phyloP scores from a whole-genome alignment of 2,329 filamentous ascomycete genomes.

The Sarocladium oryzae region DNA sequence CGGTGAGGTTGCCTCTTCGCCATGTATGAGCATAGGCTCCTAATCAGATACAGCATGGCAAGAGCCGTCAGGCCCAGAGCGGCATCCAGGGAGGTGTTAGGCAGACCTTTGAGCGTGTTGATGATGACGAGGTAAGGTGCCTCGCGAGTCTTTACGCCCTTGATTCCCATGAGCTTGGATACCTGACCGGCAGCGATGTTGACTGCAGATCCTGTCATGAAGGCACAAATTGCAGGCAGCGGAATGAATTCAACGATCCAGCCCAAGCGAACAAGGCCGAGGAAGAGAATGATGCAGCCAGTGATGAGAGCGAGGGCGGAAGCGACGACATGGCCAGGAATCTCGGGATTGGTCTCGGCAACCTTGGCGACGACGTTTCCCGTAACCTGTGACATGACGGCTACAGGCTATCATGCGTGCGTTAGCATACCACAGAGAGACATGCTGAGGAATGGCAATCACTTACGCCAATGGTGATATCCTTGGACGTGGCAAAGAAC shows the following conservation, averaged over 20 bases:
- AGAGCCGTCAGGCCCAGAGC: conserved; percentile 67
- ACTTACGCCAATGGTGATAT: conserved; percentile 77
- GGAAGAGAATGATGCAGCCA: conserved; percentile 40
- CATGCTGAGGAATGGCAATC: background rate
- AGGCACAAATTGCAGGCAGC: conserved; percentile 44
- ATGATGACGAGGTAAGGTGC: conserved; percentile 44
- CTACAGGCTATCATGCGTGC: conserved; percentile 36
- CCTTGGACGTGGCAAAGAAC: conserved; percentile 95
- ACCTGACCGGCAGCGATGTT: conserved; percentile 45
- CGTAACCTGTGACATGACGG: conserved; percentile 47
- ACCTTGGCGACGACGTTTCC: conserved; percentile 40
- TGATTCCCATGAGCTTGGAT: conserved; percentile 44
- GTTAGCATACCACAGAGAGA: too few relatives aligned
- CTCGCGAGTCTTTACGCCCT: conserved; percentile 41
- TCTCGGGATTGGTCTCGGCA: conserved; percentile 28
- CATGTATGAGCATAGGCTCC: conserved; percentile 53
- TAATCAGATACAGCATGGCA: conserved; percentile 60
- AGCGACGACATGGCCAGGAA: conserved; percentile 37
- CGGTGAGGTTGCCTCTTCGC: conserved; percentile 61
- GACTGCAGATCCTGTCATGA: conserved; percentile 48
- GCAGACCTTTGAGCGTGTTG: conserved; percentile 40
- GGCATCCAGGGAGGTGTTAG: conserved; percentile 55
- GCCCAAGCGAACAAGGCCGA: conserved; percentile 44
- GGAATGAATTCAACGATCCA: conserved; percentile 51
- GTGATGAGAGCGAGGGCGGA: conserved; percentile 41